Percentiles rank a stretch among this genome's conserved stretches.
Conservation (phyloP, 2,329 filamentous ascomycete species). For the Fusarium avenaceum region DNA sequence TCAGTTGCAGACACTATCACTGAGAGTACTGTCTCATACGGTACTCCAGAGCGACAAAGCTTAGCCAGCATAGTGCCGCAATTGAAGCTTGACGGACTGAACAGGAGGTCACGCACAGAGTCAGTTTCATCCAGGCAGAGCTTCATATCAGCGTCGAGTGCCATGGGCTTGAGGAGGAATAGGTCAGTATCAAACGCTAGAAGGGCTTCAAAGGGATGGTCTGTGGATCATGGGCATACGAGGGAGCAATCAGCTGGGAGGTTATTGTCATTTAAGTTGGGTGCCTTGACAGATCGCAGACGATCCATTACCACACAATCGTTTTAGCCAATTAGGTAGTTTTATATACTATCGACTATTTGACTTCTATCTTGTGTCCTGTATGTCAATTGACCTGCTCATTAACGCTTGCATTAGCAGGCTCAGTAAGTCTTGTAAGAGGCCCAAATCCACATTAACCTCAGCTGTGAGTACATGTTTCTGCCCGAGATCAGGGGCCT, state of each 20-base stretch:
- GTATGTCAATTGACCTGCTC: too few relatives aligned
- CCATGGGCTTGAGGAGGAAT: slow-evolving; percentile 11
- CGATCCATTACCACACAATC: background rate
- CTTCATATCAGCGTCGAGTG: background rate
- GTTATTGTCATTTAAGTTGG: slow-evolving; percentile 39
- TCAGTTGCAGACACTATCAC: slow-evolving; percentile 6
- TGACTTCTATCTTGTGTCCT: too few relatives aligned
- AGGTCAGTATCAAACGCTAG: slow-evolving; percentile 15
- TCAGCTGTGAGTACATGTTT: too few relatives aligned
- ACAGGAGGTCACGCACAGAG: slow-evolving; percentile 9
- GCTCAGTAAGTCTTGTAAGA: too few relatives aligned
- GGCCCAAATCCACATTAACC: too few relatives aligned
- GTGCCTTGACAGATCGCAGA: slow-evolving; percentile 28
- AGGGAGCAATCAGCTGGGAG: slow-evolving; percentile 30
- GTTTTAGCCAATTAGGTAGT: too few relatives aligned
- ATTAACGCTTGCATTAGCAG: too few relatives aligned
- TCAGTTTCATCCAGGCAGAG: slow-evolving; percentile 16
- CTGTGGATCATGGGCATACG: background rate
- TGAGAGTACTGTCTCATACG: background rate
- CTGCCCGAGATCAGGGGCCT: too few relatives aligned
- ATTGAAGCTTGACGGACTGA: slow-evolving; percentile 24
- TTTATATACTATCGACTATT: too few relatives aligned
- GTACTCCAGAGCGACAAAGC: slow-evolving; percentile 1
- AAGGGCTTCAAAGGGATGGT: slow-evolving; percentile 15
- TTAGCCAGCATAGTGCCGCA: slow-evolving; percentile 9